Conservation (phyloP, 208 protist genomes). For the Phytomonas sp. region DNA sequence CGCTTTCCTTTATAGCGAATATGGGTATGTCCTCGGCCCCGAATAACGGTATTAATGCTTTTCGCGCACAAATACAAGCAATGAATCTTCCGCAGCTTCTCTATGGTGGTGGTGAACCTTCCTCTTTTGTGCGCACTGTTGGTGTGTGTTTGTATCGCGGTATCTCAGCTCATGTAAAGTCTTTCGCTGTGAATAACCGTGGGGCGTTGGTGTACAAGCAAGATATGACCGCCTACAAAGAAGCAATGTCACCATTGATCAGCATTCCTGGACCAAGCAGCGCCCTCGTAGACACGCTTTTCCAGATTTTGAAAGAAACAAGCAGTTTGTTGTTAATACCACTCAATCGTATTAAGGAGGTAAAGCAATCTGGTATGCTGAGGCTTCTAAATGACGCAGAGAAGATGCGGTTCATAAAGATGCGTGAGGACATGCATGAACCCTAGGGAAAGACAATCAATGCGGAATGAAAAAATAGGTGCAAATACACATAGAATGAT, state of each 20-base stretch:
- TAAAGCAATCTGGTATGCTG: slow-evolving; percentile 68
- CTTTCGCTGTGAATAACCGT: slow-evolving; percentile 54
- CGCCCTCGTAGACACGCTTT: slow-evolving; percentile 75
- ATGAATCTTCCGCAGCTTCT: slow-evolving; percentile 82
- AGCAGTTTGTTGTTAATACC: slow-evolving; percentile 76
- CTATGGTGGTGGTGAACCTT: slow-evolving; percentile 75
- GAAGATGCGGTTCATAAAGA: slow-evolving; percentile 66
- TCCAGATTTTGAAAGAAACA: slow-evolving; percentile 78
- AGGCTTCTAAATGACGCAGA: slow-evolving; percentile 68
- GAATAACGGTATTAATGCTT: slow-evolving; percentile 16
- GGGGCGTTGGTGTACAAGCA: slow-evolving; percentile 84
- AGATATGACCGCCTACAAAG: slow-evolving; percentile 82
- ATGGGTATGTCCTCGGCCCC: not conserved
- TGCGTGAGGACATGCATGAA: slow-evolving; percentile 64
- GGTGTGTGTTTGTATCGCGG: slow-evolving; percentile 82
- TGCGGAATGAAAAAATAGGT: slow-evolving; percentile 17
- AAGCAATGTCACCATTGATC: slow-evolving; percentile 67
- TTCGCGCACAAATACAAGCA: slow-evolving; percentile 48
- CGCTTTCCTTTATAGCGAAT: not conserved
- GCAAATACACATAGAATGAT: not conserved
- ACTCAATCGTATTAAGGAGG: slow-evolving; percentile 75
- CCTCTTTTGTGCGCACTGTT: slow-evolving; percentile 74
- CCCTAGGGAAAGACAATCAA: slow-evolving; percentile 45
- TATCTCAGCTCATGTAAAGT: slow-evolving; percentile 64
- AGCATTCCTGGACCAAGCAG: slow-evolving; percentile 62